Conservation (phyloP, 2,329 filamentous ascomycete genomes). For the Talaromyces islandicus region DNA sequence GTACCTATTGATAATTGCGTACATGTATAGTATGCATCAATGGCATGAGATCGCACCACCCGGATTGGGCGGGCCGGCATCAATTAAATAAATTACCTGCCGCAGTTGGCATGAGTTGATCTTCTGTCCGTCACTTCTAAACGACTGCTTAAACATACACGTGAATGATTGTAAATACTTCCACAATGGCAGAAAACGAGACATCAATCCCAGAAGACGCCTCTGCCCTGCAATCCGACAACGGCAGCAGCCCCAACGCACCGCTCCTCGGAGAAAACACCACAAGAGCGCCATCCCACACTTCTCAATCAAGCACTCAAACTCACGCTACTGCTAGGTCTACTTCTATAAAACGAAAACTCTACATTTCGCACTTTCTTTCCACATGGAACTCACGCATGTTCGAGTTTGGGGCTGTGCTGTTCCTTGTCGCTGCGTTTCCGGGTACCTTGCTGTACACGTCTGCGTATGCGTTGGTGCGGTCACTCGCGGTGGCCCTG, state of each 20-base stretch:
- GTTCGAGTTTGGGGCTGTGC: conserved; percentile 58
- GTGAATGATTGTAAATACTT: too few species aligned
- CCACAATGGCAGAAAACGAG: too few species aligned
- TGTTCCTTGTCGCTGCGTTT: conserved; percentile 53
- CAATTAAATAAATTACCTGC: too few species aligned
- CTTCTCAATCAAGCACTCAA: too few species aligned
- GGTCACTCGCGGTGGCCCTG: conserved; percentile 52
- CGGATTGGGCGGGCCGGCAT: neutral
- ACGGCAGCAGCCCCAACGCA: neutral
- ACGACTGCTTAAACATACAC: too few species aligned
- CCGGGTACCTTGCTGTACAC: conserved; percentile 58
- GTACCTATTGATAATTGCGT: too few species aligned
- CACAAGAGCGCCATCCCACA: neutral
- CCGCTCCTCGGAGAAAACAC: neutral
- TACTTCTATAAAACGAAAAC: neutral
- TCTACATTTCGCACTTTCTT: conserved; percentile 54
- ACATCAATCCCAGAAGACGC: too few species aligned
- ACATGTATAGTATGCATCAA: too few species aligned
- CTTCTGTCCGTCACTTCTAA: too few species aligned
- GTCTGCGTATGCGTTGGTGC: conserved; percentile 62
- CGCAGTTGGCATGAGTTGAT: too few species aligned
- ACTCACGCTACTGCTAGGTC: neutral
- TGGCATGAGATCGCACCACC: neutral
- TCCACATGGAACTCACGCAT: conserved; percentile 61
- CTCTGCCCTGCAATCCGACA: neutral